These are phyloP conservation scores for Yamadazyma sp. DNA, from an alignment of 805 yeast genomes.

Conservation along the genomic window DNA sequence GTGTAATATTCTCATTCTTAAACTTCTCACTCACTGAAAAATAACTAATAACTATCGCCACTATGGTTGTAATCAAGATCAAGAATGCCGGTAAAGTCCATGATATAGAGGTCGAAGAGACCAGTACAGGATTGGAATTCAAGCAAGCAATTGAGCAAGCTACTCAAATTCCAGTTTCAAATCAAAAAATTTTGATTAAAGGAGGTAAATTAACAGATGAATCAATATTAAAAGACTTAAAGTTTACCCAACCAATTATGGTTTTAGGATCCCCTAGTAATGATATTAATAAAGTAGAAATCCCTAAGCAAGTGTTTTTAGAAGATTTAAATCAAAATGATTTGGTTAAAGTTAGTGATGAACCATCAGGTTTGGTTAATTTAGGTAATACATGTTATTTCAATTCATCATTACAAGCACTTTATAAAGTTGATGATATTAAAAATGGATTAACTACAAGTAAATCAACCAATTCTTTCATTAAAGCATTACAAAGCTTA, in stretches of 20 bases:
- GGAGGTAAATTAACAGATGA: conserved; percentile 86
- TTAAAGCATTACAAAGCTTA: conserved; percentile 38
- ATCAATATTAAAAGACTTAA: conserved; percentile 46
- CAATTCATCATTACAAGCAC: conserved; percentile 65
- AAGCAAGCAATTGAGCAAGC: conserved; percentile 66
- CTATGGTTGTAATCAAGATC: conserved; percentile 18
- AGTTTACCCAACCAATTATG: conserved; percentile 71
- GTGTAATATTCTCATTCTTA: too few species aligned
- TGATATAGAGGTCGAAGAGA: conserved; percentile 43
- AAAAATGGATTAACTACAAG: conserved; percentile 16
- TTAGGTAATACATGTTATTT: conserved; percentile 78
- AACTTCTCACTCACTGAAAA: too few species aligned
- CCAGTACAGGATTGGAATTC: conserved; percentile 57
- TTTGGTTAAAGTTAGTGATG: conserved; percentile 33
- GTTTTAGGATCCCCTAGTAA: conserved; percentile 88
- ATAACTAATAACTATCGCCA: too few species aligned
- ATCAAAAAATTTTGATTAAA: conserved; percentile 87
- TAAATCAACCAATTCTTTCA: conserved; percentile 18
- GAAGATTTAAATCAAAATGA: conserved; percentile 62
- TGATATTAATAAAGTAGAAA: conserved; percentile 51
- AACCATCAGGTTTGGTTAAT: conserved; percentile 67
- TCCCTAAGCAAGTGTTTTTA: conserved; percentile 53
- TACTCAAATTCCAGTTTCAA: conserved; percentile 81
- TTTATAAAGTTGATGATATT: conserved; percentile 45
- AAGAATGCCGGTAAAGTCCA: conserved; percentile 44